These are phyloP conservation scores for Curvularia sp. DNA, from an alignment of 2,329 filamentous ascomycete species.

Conservation along the genomic window DNA sequence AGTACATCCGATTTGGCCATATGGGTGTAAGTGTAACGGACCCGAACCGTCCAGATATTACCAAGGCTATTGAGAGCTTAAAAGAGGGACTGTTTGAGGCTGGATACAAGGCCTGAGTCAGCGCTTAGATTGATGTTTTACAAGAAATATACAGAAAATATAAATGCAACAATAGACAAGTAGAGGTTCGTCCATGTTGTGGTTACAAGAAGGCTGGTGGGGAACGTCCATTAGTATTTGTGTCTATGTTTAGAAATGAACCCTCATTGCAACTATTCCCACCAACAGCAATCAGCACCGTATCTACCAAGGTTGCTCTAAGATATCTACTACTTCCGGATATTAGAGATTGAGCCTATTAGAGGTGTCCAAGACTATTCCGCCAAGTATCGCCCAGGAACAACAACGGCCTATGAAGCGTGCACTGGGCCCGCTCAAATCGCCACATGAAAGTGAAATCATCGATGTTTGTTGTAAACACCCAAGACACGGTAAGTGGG, in stretches of 20 bases:
- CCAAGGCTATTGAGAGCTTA: conserved; percentile 80
- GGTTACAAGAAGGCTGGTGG: conserved; percentile 6
- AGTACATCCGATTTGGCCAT: conserved; percentile 95
- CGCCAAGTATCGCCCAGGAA: conserved; percentile 15
- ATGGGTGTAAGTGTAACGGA: conserved; percentile 96
- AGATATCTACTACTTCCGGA: background rate
- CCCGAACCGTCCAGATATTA: conserved; percentile 78
- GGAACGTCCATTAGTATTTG: conserved; percentile 7
- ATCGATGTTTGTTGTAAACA: conserved; percentile 6
- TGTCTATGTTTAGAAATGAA: conserved; percentile 14
- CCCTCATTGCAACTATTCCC: background rate
- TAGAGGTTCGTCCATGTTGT: background rate
- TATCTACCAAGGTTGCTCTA: background rate
- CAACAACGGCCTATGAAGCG: conserved; percentile 7
- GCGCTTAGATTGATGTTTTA: background rate
- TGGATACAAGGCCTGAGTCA: conserved; percentile 61
- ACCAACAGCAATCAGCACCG: background rate
- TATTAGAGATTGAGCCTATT: background rate
- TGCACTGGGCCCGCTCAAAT: conserved; percentile 4
- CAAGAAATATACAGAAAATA: background rate
- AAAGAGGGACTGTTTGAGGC: conserved; percentile 76
- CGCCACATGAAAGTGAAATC: conserved; percentile 6
- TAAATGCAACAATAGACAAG: conserved; percentile 14
- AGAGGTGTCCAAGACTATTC: conserved; percentile 3
- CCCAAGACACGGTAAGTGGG: conserved; percentile 14